Base-by-base conservation (phyloP, 805 yeast species). In the Wickerhamomyces rabaulensis region DNA sequence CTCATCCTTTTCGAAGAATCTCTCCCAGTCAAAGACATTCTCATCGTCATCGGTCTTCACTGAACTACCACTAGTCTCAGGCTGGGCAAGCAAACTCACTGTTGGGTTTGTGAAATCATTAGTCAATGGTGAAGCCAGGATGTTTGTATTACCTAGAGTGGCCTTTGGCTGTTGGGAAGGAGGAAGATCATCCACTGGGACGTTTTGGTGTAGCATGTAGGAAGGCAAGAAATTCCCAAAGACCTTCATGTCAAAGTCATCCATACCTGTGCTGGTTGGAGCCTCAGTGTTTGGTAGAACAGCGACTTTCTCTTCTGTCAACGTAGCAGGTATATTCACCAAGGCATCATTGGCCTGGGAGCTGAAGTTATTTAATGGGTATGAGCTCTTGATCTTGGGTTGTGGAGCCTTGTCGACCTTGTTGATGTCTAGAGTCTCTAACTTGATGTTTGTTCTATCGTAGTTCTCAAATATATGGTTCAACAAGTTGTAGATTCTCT, bases 181-280 rank as follows among this genome's bases (percentile, higher is more conserved):
- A n/a, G 27, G 36, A 9, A 27, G 16, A 12, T 38, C 37, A 26
- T 21, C 36, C 2, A 38, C 36, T 9, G 51, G 26, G 15, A 39
- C 9, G 19, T 42, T 48, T 41, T 63, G 63, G 23, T 50, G 48
- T 6, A 81, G 70, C 92, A 87, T 85, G 58, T 84, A 85, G 0
- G 94, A 90, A 1, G 96, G 96, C 39, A 87, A 61, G 50, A 84
- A 82, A 26, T 84, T 69, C 0, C 96, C 96, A 69, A 89, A 88
- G 16, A 89, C 73, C 58, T 87, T 90, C 50, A 86, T 76, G 61
- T 89, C 96, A 43, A 89, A 67, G 51, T 83, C 84, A 62, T 88
- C 95, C 71, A 87, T 83, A 29, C 84, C 80, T 1, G 92, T 91
- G 22, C 35, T 42, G 9, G 49, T 40, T 8, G 49, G 9, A 3